These are phyloP conservation scores for Allodekkera sacchari DNA, from an alignment of 805 yeast species.

Conservation along the genomic window DNA sequence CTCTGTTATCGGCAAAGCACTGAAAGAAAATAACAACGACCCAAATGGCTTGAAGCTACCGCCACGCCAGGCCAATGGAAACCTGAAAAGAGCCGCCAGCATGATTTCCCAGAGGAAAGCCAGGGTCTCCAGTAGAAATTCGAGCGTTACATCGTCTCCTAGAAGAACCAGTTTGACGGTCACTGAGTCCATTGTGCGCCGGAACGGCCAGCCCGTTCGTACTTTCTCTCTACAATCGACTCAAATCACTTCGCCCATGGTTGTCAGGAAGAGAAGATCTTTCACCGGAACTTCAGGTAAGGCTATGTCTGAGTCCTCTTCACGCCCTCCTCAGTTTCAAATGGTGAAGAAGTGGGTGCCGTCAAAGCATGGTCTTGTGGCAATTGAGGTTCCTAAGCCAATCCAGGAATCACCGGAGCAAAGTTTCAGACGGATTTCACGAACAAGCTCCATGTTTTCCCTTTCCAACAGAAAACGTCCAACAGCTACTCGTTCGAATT, in stretches of 20 bases:
- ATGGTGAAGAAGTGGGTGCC: conserved; percentile 67
- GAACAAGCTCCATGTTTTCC: no score
- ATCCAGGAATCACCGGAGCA: conserved; percentile 3
- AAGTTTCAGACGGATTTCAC: no score
- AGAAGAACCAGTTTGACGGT: background rate
- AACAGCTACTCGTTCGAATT: no score
- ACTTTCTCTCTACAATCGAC: conserved; percentile 1
- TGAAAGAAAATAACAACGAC: conserved; percentile 28
- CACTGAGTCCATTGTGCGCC: conserved; percentile 1
- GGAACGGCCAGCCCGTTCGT: no score
- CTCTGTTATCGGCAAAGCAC: conserved; percentile 42
- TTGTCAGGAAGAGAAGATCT: conserved; percentile 4
- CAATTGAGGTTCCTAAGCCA: conserved; percentile 57
- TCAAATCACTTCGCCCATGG: background rate
- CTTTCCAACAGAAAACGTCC: no score
- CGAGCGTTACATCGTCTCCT: conserved; percentile 1
- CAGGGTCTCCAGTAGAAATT: conserved; percentile 11
- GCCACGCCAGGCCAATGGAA: conserved; percentile 16
- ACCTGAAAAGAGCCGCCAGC: conserved; percentile 10
- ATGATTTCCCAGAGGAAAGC: conserved; percentile 13
- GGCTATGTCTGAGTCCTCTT: conserved; percentile 9
- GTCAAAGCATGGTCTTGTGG: conserved; percentile 60
- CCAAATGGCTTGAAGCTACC: conserved; percentile 25
- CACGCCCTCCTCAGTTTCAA: conserved; percentile 7
- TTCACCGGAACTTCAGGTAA: conserved; percentile 8